Evolutionary conservation across 2,329 filamentous ascomycete species (phyloP).

Genomic region (Colletotrichum liriopes): DNA sequence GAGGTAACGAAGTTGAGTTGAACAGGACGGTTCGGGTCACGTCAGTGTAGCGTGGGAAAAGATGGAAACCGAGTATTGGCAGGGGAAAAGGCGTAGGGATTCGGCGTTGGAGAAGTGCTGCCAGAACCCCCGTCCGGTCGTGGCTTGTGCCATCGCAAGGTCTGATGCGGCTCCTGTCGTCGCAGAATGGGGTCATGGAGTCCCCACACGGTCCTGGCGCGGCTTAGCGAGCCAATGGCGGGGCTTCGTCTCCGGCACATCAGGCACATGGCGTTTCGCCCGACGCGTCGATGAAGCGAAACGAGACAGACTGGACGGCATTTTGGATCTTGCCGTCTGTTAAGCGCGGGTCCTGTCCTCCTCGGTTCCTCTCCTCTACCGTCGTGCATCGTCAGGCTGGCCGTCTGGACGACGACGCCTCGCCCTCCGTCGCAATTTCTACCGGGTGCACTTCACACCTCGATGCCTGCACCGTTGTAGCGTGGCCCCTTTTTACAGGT

Average conservation of each 20-base stretch:
- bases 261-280: conserved; percentile 57
- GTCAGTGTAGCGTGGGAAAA: conserved; percentile 16
- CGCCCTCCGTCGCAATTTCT: conserved; percentile 31
- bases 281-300: conserved; percentile 57
- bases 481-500: background rate
- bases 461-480: background rate
- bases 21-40: conserved; percentile 25
- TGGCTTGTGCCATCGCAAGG: conserved; percentile 22
- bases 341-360: conserved; percentile 26
- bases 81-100: conserved; percentile 1
- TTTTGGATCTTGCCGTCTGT: conserved; percentile 17
- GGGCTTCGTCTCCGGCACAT: conserved; percentile 45
- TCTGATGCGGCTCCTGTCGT: conserved; percentile 54
- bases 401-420: conserved; percentile 14
- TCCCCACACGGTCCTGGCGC: conserved; percentile 43
- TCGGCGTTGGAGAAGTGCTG: conserved; percentile 11
- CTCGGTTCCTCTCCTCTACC: background rate
- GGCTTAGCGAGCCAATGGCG: conserved; percentile 47
- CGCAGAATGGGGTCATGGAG: conserved; percentile 49
- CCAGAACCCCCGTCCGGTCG: conserved; percentile 4
- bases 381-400: background rate
- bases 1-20: conserved; percentile 35
- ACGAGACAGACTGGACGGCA: conserved; percentile 46
- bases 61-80: background rate
- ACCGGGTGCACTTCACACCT: background rate